Percentiles rank a stretch among this genome's conserved stretches.
phyloP scores from a whole-genome alignment of 2,329 filamentous ascomycete genomes.

The Xylaria sp. region DNA sequence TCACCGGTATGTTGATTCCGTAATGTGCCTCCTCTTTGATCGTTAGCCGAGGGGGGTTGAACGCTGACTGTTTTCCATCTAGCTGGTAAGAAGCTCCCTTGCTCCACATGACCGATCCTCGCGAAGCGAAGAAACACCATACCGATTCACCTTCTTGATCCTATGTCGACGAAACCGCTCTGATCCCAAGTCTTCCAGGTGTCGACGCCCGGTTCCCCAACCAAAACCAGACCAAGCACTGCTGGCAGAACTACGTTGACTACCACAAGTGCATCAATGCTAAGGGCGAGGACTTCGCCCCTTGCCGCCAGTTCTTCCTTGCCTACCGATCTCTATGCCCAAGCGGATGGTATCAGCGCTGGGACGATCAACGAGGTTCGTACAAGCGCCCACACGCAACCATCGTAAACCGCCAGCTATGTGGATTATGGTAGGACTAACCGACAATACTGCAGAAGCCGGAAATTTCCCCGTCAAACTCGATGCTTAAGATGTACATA shows the following conservation, averaged over 20 bases:
- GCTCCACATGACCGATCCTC: slow-evolving; percentile 8
- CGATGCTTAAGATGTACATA: slow-evolving; percentile 60
- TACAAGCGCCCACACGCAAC: slow-evolving; percentile 37
- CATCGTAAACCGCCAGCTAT: neutral
- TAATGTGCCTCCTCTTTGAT: slow-evolving; percentile 42
- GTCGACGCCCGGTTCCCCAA: slow-evolving; percentile 99
- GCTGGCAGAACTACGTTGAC: slow-evolving; percentile 99
- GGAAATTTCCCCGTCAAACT: slow-evolving; percentile 75
- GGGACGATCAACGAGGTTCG: slow-evolving; percentile 97
- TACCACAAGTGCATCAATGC: slow-evolving; percentile 99
- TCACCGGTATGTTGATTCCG: slow-evolving; percentile 79
- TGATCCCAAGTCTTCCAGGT: slow-evolving; percentile 65
- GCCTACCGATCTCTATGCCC: slow-evolving; percentile 98
- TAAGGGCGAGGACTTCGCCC: slow-evolving; percentile 98
- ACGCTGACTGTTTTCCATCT: slow-evolving; percentile 39
- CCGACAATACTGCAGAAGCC: slow-evolving; percentile 59
- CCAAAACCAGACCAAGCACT: slow-evolving; percentile 99
- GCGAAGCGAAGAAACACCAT: slow-evolving; percentile 11
- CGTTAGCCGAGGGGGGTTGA: slow-evolving; percentile 29
- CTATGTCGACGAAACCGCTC: slow-evolving; percentile 5
- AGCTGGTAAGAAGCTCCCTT: slow-evolving; percentile 45
- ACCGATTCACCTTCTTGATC: neutral
- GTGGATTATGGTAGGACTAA: slow-evolving; percentile 38
- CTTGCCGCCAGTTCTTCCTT: slow-evolving; percentile 95
- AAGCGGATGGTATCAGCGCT: slow-evolving; percentile 90